Conservation (phyloP, 2,329 filamentous ascomycete genomes). For the Talaromyces amestolkiae region DNA sequence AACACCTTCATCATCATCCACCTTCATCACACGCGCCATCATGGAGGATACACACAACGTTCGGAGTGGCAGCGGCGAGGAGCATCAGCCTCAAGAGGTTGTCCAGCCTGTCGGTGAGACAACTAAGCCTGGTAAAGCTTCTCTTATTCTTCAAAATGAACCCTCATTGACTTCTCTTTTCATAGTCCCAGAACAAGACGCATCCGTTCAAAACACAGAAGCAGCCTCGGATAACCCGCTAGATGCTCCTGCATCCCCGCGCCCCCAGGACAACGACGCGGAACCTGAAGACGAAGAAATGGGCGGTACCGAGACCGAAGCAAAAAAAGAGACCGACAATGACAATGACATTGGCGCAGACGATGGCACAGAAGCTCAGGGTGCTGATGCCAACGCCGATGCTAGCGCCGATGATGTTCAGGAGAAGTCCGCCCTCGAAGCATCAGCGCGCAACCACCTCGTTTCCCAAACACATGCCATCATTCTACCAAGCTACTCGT, state of each 20-base stretch:
- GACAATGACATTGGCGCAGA: slow-evolving; percentile 45
- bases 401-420: slow-evolving; percentile 59
- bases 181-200: slow-evolving; percentile 33
- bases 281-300: slow-evolving; percentile 73
- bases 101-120: slow-evolving; percentile 31
- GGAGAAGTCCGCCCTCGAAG: slow-evolving; percentile 77
- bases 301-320: slow-evolving; percentile 59
- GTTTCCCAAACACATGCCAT: slow-evolving; percentile 93
- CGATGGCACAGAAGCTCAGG: slow-evolving; percentile 47
- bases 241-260: slow-evolving; percentile 65
- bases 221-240: slow-evolving; percentile 61
- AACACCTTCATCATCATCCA: slow-evolving; percentile 31
- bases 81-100: slow-evolving; percentile 27
- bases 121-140: slow-evolving; percentile 30
- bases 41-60: slow-evolving; percentile 40
- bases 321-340: slow-evolving; percentile 46
- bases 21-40: slow-evolving; percentile 27
- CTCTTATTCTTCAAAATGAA: slow-evolving; percentile 9
- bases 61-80: slow-evolving; percentile 29
- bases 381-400: slow-evolving; percentile 52
- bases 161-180: slow-evolving; percentile 21
- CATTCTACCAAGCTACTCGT: slow-evolving; percentile 94
- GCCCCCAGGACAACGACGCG: slow-evolving; percentile 58
- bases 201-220: slow-evolving; percentile 32
- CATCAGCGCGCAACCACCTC: slow-evolving; percentile 84